phyloP scores from a whole-genome alignment of 768 basidiomycete species.

The Pisolithus microcarpus region DNA sequence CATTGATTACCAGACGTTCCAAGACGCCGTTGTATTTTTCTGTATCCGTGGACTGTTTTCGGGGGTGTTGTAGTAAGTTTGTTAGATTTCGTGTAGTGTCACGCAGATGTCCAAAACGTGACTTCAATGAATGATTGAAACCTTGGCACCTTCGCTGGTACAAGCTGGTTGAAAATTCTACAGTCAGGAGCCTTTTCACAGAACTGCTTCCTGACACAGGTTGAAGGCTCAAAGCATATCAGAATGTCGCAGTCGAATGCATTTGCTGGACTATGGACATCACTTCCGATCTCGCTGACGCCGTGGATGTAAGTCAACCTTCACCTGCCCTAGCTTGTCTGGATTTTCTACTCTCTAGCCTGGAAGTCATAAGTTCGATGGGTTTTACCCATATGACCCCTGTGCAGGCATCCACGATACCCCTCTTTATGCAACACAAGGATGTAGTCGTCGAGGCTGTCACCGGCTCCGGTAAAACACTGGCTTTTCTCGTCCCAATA shows the following conservation, averaged over 20 bases:
- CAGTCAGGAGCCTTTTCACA: too few species aligned
- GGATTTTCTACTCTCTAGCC: conserved; percentile 32
- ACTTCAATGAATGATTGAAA: too few species aligned
- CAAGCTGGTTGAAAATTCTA: too few species aligned
- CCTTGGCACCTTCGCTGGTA: too few species aligned
- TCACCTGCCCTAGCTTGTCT: background rate
- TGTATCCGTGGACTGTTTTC: too few species aligned
- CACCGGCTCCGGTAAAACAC: conserved; percentile 97
- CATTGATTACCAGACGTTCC: background rate
- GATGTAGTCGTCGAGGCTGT: conserved; percentile 99
- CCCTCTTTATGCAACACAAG: conserved; percentile 94
- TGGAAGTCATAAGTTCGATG: conserved; percentile 75
- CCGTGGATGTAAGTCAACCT: conserved; percentile 74
- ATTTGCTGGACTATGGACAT: conserved; percentile 75
- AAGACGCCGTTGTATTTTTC: background rate
- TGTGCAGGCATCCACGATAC: conserved; percentile 93
- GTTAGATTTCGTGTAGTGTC: too few species aligned
- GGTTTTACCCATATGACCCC: conserved; percentile 92
- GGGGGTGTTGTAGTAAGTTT: too few species aligned
- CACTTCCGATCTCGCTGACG: conserved; percentile 67
- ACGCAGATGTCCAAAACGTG: too few species aligned
- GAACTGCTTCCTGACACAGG: too few species aligned
- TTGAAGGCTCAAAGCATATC: background rate
- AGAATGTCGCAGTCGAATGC: conserved; percentile 39
- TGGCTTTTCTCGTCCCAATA: conserved; percentile 91